Evolutionary conservation across 2,329 filamentous ascomycete species (phyloP), one percentile per base, ranked within the genome.

Genomic region (Emericellopsis cladophorae): DNA sequence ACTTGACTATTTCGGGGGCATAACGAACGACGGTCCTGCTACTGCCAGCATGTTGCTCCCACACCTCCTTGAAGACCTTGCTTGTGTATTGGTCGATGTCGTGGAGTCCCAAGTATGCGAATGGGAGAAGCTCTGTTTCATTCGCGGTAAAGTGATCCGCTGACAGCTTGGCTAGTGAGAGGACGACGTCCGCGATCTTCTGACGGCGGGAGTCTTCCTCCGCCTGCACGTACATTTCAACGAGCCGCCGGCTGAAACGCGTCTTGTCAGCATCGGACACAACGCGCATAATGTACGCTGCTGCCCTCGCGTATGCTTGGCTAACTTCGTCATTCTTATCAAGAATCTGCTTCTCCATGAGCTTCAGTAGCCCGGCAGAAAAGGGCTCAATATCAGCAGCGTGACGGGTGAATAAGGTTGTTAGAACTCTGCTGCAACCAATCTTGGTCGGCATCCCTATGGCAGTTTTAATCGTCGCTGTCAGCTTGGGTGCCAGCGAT

Each of bases 311-410:
- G 56, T 95, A 98, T 2, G 84, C 84, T 46, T 84, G 82, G 54
- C 84, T 89, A 42, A 95, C 89, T 15, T 93, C 92, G 50, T 95
- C 88, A 54, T 98, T 98, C 47, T 84, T 81, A 57, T 98, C 92
- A 39, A 95, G 72, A 1, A 89, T 76, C 43, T 89, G 77, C 57
- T 86, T 90, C 51, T 87, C 78, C 47, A 95, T 72, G 9, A 88
- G 57, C 48, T 80, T 81, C 39, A 95, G 67, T 51, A 95, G 88
- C 8, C 72, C 68, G 46, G 84, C 76, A 11, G 85, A 81, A 51
- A 89, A 79, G 0, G 84, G 79, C 31, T 73, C 74, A 58, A 95
- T 85, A 24, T 89, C 67, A 31, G 80, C 72, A 31, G 75, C 77
- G 48, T 90, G 84, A 11, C 87, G 77, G 39, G 89, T 90, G 39